Evolutionary conservation across 2,329 filamentous ascomycete genomes (phyloP).

Genomic region (Colletotrichum sublineola): DNA sequence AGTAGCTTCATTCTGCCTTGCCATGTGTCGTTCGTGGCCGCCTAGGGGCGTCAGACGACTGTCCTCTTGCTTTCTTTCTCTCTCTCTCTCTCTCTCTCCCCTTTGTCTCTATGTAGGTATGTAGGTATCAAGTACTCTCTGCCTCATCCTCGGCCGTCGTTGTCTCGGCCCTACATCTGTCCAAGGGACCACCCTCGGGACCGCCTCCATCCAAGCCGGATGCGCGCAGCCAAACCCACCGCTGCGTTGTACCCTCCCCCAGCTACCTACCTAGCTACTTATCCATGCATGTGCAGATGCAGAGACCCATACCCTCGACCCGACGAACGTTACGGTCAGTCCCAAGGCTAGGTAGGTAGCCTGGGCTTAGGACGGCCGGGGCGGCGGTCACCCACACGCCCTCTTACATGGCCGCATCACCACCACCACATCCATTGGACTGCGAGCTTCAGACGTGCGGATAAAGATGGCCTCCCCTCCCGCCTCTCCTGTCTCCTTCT

Average conservation of each 20-base stretch:
- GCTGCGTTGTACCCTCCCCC: conserved; percentile 31
- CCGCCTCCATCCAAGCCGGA: conserved; percentile 26
- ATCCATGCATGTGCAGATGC: conserved; percentile 5
- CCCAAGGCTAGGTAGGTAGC: conserved; percentile 9
- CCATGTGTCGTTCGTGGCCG: neutral
- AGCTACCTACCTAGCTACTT: too few species aligned
- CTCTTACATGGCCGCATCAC: conserved; percentile 38
- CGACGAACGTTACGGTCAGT: conserved; percentile 26
- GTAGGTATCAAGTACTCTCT: neutral
- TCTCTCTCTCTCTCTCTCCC: neutral
- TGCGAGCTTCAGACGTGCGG: conserved; percentile 35
- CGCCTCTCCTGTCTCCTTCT: conserved; percentile 30
- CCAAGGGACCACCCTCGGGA: conserved; percentile 25
- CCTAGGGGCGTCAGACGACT: neutral
- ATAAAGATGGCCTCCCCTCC: conserved; percentile 43
- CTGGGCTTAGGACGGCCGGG: neutral
- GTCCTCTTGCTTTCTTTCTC: neutral
- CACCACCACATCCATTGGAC: conserved; percentile 42
- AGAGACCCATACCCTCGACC: conserved; percentile 19
- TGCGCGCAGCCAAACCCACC: conserved; percentile 29
- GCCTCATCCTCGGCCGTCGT: neutral
- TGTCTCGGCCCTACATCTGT: conserved; percentile 32
- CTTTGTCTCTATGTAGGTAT: neutral
- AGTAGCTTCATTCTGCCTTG: conserved; percentile 10
- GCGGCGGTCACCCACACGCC: conserved; percentile 7